A percentile compares a stretch with the other conserved stretches of the same genome.
Evolutionary conservation across 805 yeast genomes (phyloP).

Genomic region (Naumovozyma dairenensis): DNA sequence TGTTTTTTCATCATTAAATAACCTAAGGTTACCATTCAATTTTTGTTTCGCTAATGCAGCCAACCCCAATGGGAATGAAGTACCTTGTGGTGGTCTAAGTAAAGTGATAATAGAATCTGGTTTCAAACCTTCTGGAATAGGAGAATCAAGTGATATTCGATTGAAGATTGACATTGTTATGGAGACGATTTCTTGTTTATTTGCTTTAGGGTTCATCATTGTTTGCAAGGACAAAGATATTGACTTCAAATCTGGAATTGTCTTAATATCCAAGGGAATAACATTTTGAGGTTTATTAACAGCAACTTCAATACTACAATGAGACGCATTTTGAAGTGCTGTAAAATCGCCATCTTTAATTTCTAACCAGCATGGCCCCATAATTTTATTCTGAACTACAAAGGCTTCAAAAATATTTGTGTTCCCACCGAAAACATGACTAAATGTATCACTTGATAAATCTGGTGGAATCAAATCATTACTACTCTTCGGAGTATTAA

Average conservation of each 20-base stretch:
- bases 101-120: slow-evolving; percentile 61
- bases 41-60: slow-evolving; percentile 48
- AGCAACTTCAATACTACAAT: slow-evolving; percentile 69
- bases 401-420: slow-evolving; percentile 75
- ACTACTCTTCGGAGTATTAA: slow-evolving; percentile 46
- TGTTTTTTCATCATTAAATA: slow-evolving; percentile 65
- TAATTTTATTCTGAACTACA: slow-evolving; percentile 68
- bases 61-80: slow-evolving; percentile 69
- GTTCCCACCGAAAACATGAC: slow-evolving; percentile 69
- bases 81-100: slow-evolving; percentile 64
- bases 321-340: slow-evolving; percentile 54
- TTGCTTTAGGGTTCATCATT: slow-evolving; percentile 58
- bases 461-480: slow-evolving; percentile 47
- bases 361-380: slow-evolving; percentile 98
- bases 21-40: slow-evolving; percentile 36
- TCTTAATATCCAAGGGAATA: slow-evolving; percentile 37
- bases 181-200: slow-evolving; percentile 80
- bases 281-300: slow-evolving; percentile 40
- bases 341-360: slow-evolving; percentile 53
- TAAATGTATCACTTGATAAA: slow-evolving; percentile 65
- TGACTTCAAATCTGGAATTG: slow-evolving; percentile 60
- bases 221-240: slow-evolving; percentile 76
- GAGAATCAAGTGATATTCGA: slow-evolving; percentile 64
- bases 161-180: slow-evolving; percentile 67
- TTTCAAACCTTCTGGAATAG: slow-evolving; percentile 48